Base-by-base conservation (phyloP, 345 rosid species). In the Salix exigua region DNA sequence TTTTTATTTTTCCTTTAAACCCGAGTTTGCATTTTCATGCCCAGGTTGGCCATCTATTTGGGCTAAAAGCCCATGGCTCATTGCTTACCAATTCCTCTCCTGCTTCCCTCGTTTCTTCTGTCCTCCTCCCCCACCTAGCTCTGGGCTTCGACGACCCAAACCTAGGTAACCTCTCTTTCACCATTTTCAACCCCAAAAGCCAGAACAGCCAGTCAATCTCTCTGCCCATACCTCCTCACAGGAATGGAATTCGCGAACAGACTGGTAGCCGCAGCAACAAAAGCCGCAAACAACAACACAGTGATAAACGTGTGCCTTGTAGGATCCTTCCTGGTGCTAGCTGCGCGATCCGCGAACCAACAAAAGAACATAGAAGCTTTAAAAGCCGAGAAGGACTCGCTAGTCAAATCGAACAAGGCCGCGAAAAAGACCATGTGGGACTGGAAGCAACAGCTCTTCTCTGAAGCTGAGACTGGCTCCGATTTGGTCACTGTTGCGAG, bases 361-460 rank as follows among this genome's bases (percentile, higher is more conserved):
- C 90, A 91, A 26, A 89, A 84, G 71, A 71, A 88, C 77, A 88
- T 93, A 0, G 90, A 85, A 78, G 87, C 87, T 53, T 76, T 95
- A 61, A 86, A 85, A 46, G 83, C 87, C 5, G 84, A 90, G 82
- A 91, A 87, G 75, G 89, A 85, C 3, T 87, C 91, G 1, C 84
- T 93, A 4, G 40, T 69, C 33, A 83, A 88, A 35, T 77, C 90
- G 46, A 93, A 95, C 78, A 91, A 89, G 73, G 84, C 73, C 70
- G 73, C 88, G 85, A 93, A 86, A 81, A 88, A 83, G 75, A 38
- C 84, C 42, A 76, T 91, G 83, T 95, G 97, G 99, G 91, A 90
- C 23, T 90, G 94, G 98, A 95, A 91, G 78, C 98, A 95, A 8
- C 91, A 89, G 74, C 97, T 95, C 77, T 91, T 42, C 79, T 89